Base-by-base conservation (phyloP, 768 basidiomycete species). In the Rhizopogon vinicolor region DNA sequence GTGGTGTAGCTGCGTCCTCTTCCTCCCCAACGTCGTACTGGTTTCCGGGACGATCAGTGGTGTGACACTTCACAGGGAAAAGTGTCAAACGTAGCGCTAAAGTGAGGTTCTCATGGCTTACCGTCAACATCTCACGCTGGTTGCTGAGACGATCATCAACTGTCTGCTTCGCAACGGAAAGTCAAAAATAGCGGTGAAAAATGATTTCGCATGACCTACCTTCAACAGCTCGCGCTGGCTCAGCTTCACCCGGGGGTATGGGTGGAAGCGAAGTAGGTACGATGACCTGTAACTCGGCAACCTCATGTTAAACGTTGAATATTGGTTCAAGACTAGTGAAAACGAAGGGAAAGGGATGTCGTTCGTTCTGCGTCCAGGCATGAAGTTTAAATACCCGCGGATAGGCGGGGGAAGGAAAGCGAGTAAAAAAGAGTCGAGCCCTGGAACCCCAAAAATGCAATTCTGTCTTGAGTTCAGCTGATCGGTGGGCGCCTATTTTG, bases 201-300 rank as follows among this genome's bases (percentile, higher is more conserved):
- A 33, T 33, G 31, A 33, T 33, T 33, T 33, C 9, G 31, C 31
- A 33, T 33, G 31, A 10, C 31, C 8, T 41, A 51, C 51, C 12
- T 44, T 12, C 35, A 33, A 33, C 31, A 33, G 7, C 28, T 59
- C 58, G 0, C 39, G 51, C 4, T 31, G 29, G 22, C 50, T 52
- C 1, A 45, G 51, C 16, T 43, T 43, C 3, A 52, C 44, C 18
- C 58, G 51, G 3, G 55, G 45, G 37, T 59, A 56, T 0, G 58
- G 58, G 10, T 59, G 55, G 28, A 41, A 59, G 4, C 58, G 41
- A n/a, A 43, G 35, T 41, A 59, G 25, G 22, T 59, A 50, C 1
- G 55, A 59, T 12, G 55, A 56, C 5, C 58, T 44, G 22, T 59
- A 59, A 14, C 39, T 44, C 2, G 31, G 31, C 9, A 33, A 33